These are phyloP conservation scores for Groenewaldozyma tartarivorans DNA, from an alignment of 805 yeast species.

Conservation along the genomic window DNA sequence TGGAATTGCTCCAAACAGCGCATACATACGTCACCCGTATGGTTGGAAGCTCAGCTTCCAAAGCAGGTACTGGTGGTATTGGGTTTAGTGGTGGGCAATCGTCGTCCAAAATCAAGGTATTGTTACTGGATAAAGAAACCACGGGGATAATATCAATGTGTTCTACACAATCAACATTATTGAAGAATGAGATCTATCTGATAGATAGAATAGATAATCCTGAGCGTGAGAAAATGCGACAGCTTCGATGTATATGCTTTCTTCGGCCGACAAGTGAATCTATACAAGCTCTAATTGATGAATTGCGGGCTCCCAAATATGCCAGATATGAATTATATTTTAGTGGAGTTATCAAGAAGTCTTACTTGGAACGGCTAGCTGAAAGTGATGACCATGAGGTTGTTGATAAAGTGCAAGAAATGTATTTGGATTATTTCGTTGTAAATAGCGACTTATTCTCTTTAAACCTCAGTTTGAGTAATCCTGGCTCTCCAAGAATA, in stretches of 20 bases:
- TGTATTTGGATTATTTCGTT: conserved; percentile 75
- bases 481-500: conserved; percentile 23
- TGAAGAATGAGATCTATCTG: conserved; percentile 75
- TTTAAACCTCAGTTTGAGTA: conserved; percentile 30
- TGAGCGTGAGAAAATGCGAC: conserved; percentile 62
- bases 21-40: conserved; percentile 32
- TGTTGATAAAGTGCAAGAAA: conserved; percentile 65
- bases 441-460: conserved; percentile 65
- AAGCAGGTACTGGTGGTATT: conserved; percentile 10
- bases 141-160: conserved; percentile 80
- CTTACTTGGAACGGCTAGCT: conserved; percentile 76
- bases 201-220: conserved; percentile 60
- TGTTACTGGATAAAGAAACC: conserved; percentile 71
- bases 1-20: conserved; percentile 31
- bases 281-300: conserved; percentile 50
- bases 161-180: conserved; percentile 75
- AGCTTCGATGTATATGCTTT: conserved; percentile 72
- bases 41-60: conserved; percentile 13
- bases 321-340: conserved; percentile 66
- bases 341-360: conserved; percentile 65
- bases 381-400: conserved; percentile 84
- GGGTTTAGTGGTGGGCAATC: conserved; percentile 11
- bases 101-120: conserved; percentile 49
- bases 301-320: conserved; percentile 71
- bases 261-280: conserved; percentile 63